Evolutionary conservation across 176 grass and related monocot genomes (phyloP).

Genomic region (Avena atlantica): DNA sequence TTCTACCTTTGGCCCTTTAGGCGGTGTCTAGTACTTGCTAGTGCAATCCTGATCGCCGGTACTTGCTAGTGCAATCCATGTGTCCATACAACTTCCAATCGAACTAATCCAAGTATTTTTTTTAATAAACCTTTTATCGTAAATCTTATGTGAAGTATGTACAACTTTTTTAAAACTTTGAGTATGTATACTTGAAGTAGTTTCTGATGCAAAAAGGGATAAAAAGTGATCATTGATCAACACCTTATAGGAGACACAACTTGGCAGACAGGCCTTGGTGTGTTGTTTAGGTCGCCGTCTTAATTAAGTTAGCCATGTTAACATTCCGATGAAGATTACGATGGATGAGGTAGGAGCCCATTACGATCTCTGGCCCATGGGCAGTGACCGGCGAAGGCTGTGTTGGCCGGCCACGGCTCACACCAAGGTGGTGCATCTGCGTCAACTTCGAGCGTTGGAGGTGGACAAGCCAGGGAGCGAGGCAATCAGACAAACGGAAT

Average conservation of each 20-base stretch:
- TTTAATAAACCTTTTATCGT: no score
- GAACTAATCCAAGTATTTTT: no score
- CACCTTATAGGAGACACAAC: not conserved
- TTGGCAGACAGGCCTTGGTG: not conserved
- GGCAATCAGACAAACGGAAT: not conserved
- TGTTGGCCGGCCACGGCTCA: not conserved
- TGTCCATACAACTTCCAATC: not conserved
- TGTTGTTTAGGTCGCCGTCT: not conserved
- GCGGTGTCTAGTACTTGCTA: not conserved
- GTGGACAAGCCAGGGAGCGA: not conserved
- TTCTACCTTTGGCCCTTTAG: not conserved
- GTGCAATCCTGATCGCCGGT: not conserved
- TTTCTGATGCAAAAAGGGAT: not conserved
- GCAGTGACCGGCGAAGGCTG: not conserved
- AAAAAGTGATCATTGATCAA: not conserved
- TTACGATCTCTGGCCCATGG: not conserved
- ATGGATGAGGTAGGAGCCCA: not conserved
- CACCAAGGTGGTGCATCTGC: conserved; percentile 12
- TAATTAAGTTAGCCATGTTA: not conserved
- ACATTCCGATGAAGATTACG: not conserved
- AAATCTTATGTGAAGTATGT: no score
- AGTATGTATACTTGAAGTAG: not conserved
- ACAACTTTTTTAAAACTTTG: not conserved
- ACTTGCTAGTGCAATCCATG: not conserved
- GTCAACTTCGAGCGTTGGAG: not conserved